These are phyloP conservation scores for Nemania sp. DNA, from an alignment of 2,329 filamentous ascomycete genomes.

Conservation along the genomic window DNA sequence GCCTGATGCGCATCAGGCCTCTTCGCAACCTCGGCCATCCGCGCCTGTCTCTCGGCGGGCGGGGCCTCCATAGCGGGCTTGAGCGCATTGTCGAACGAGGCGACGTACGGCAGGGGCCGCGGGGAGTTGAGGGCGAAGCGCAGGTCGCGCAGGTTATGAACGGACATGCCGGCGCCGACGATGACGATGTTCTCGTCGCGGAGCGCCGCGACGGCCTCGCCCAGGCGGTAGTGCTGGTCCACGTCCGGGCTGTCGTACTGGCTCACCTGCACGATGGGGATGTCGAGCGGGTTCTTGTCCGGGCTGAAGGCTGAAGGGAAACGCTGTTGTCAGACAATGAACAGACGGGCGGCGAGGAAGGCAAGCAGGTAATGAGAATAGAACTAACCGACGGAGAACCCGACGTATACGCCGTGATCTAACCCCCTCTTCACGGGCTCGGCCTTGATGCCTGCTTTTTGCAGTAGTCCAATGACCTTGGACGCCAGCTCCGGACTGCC, in stretches of 20 bases:
- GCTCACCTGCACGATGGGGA: constrained; percentile 75
- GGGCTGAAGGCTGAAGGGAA: constrained; percentile 65
- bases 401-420: constrained; percentile 77
- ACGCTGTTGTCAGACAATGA: constrained; percentile 3
- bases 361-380: not conserved
- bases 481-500: constrained; percentile 64
- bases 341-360: not conserved
- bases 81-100: constrained; percentile 69
- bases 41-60: constrained; percentile 44
- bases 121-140: constrained; percentile 50
- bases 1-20: constrained; percentile 53
- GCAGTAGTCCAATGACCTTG: constrained; percentile 60
- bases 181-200: constrained; percentile 71
- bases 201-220: constrained; percentile 66
- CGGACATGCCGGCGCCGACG: constrained; percentile 75
- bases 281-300: constrained; percentile 62
- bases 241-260: constrained; percentile 69
- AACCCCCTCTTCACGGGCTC: constrained; percentile 66
- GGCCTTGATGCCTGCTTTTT: constrained; percentile 61
- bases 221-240: constrained; percentile 68
- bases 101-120: constrained; percentile 58
- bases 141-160: constrained; percentile 68
- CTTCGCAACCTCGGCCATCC: constrained; percentile 46
- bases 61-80: constrained; percentile 64
- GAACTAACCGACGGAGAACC: constrained; percentile 57